These are phyloP conservation scores for Leccinum barrowsii DNA, from an alignment of 768 basidiomycete genomes.

Conservation along the genomic window DNA sequence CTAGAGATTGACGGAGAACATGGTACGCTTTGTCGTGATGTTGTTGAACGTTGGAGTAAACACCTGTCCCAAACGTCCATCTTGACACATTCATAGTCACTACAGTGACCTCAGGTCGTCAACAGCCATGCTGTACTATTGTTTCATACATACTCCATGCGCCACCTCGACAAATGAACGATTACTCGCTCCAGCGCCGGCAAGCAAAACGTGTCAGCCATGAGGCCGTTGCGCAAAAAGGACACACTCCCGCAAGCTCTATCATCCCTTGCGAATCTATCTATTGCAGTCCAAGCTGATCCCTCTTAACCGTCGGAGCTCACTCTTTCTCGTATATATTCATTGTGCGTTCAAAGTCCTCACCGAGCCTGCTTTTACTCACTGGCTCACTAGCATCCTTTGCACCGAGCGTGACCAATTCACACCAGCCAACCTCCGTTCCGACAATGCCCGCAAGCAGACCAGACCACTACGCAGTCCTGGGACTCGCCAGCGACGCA, in stretches of 20 bases:
- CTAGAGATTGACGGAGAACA: not conserved
- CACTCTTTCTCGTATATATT: conserved; percentile 27
- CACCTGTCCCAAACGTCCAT: not conserved
- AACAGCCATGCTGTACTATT: conserved; percentile 3
- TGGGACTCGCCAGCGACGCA: conserved; percentile 44
- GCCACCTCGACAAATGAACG: conserved; percentile 20
- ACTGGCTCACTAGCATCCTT: conserved; percentile 1
- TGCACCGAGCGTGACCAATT: conserved; percentile 12
- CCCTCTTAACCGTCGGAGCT: conserved; percentile 23
- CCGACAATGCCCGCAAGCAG: conserved; percentile 29
- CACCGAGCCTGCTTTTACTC: conserved; percentile 6
- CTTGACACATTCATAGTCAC: not conserved
- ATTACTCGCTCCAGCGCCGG: conserved; percentile 28
- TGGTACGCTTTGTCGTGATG: not conserved
- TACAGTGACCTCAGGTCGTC: not conserved
- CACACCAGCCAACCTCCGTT: conserved; percentile 10
- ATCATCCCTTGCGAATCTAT: conserved; percentile 24
- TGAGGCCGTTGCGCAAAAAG: conserved; percentile 24
- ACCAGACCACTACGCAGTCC: conserved; percentile 36
- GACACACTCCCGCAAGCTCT: conserved; percentile 18
- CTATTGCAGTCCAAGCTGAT: conserved; percentile 18
- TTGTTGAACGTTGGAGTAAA: not conserved
- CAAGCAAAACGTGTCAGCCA: conserved; percentile 34
- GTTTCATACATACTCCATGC: conserved; percentile 16
- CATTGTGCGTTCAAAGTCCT: conserved; percentile 12